Base-by-base conservation (phyloP, 2,329 filamentous ascomycete genomes). In the Sporothrix inflata region DNA sequence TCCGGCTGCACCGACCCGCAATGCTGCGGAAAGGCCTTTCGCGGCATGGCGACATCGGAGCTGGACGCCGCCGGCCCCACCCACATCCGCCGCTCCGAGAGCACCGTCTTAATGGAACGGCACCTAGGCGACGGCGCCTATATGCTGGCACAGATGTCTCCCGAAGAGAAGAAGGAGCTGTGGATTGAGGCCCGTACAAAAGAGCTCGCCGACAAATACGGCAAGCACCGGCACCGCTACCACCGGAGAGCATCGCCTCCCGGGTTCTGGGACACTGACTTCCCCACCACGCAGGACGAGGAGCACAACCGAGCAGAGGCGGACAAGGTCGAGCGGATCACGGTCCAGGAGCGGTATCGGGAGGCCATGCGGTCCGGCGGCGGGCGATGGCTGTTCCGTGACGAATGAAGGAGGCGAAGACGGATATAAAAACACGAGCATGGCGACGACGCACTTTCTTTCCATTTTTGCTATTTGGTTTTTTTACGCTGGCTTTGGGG, bases 191-290 rank as follows among this genome's bases (percentile, higher is more conserved):
- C 94, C 14, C 91, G 91, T 78, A 91, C 90, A 0, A 88, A 89
- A 78, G 85, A 90, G 66, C 83, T 97, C 74, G 92, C 94, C 1
- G 90, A 94, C 77, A 87, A 88, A 74, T 89, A 89, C 79, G 94
- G 94, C 6, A 93, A 87, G 78, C 94, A 98, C 81, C 87, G 92
- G 71, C 88, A 95, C 76, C 86, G 89, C 38, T 94, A 91, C 80
- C 88, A 90, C 73, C 87, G 94, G 68, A 86, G 88, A 74, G 85
- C 83, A 60, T 93, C 92, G 11, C 94, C 96, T 14, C 93, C 94
- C 1, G 94, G 94, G 0, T 98, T 93, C 79, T 99, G 96, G 96
- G 87, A 93, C 70, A 87, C 91, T 1, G 95, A 97, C 76, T 97
- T 99, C 79, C 94, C 95, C 1, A 89, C 84, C 34, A 98, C 96